Percentiles rank a stretch among this genome's conserved stretches.
These are phyloP conservation scores for Parastagonospora avenae DNA, from an alignment of 2,329 filamentous ascomycete genomes.

Conservation along the genomic window DNA sequence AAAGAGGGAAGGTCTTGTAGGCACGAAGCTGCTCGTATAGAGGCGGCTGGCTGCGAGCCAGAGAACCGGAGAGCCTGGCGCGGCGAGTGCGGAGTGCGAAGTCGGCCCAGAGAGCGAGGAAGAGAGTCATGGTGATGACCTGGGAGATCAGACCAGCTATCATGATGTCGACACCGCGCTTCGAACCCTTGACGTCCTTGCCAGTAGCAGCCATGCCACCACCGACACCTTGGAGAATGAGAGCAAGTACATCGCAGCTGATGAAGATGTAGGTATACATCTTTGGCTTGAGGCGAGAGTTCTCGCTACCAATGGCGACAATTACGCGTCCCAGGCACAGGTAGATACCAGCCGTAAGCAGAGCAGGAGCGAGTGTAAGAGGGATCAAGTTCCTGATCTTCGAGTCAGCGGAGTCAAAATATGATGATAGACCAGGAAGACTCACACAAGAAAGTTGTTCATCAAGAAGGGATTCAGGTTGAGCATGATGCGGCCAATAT, in stretches of 20 bases:
- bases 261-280: conserved; percentile 64
- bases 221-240: conserved; percentile 62
- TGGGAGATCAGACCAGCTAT: conserved; percentile 62
- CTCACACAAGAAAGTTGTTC: conserved; percentile 57
- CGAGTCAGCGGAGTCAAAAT: conserved; percentile 1
- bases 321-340: conserved; percentile 61
- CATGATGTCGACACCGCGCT: conserved; percentile 59
- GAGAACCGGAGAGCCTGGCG: conserved; percentile 18
- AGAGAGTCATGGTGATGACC: conserved; percentile 57
- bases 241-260: conserved; percentile 59
- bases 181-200: conserved; percentile 43
- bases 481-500: conserved; percentile 59
- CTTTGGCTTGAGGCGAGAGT: conserved; percentile 31
- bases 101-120: conserved; percentile 48
- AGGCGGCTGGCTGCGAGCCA: conserved; percentile 23
- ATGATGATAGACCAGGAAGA: not conserved
- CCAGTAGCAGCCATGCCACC: conserved; percentile 62
- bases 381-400: conserved; percentile 56
- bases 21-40: conserved; percentile 26
- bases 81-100: conserved; percentile 32
- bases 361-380: conserved; percentile 62
- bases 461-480: conserved; percentile 57
- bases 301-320: conserved; percentile 51
- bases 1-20: conserved; percentile 17
- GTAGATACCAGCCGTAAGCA: conserved; percentile 60